Base-by-base conservation (phyloP, 1,284 basidiomycete species). In the Leccinum pachyderme region DNA sequence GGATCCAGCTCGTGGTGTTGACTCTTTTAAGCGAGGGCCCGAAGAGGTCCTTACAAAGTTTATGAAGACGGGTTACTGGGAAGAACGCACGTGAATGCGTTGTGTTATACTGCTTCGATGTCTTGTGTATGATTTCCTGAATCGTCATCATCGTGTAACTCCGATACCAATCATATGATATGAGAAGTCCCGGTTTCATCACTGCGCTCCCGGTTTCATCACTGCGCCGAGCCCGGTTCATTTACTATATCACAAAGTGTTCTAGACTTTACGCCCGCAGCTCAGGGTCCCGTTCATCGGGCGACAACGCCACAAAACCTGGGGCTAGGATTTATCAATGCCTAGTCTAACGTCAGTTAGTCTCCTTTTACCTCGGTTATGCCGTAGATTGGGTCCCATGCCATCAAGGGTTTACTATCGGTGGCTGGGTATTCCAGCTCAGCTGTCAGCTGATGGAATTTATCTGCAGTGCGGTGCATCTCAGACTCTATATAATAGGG, bases 41-140 rank as follows among this genome's bases (percentile, higher is more conserved):
- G 91, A 94, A 66, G 87, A 93, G 63, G 89, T 91, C 13, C 75
- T 93, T 37, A 81, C 85, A 7, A 77, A 86, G 39, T 93, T 93
- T 72, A 73, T 93, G 74, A 84, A 81, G 63, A 86, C 86, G 78
- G 84, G 85, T 31, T 81, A 84, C 52, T 86, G 82, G 79, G 84
- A 86, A 54, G 81, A 84, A 29, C 81, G 43, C 39, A 45, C 52
- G 29, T 66, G 47, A 68, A 53, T 13, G 11, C 13, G 11, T 7
- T 28, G 35, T 43, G n/a, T 62, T 54, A 45, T 54, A 52, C 44
- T 33, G 35, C 33, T 13, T 47, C 11, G 33, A 37, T 37, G 28
- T 53, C 25, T 44, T 49, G 25, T 49, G 7, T 39, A 27, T 27
- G 24, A 47, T 49, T 53, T 55, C 28, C 44, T 54, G 22, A 31